Base-by-base conservation (phyloP, 78 protist genomes). In the Planoprotostelium fungivorum region DNA sequence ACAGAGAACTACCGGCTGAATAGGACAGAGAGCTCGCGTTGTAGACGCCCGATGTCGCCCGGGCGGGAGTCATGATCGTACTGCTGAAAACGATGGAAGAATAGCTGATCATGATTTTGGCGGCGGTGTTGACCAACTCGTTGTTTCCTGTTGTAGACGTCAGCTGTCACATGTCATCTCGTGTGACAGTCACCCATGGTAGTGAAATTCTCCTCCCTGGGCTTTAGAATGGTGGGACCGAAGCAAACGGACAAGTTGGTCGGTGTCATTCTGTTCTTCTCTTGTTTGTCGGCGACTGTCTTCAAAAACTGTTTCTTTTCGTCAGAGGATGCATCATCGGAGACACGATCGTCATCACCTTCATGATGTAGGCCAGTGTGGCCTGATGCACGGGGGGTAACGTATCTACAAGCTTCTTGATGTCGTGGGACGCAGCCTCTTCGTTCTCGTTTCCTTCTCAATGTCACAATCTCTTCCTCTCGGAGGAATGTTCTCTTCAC, bases 171-270 rank as follows among this genome's bases (percentile, higher is more conserved):
- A 51, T 51, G 5, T 16, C 31, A 16, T 51, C 73, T 25, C 73
- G 73, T 51, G 73, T 25, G 5, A 16, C 5, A 51, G 31, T 5
- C 16, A 51, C 73, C 73, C 94, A 92, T 92, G 5, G 94, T 63
- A 31, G 88, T 91, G 23, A 93, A 73, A 10, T 88, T 88, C 37
- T 93, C 95, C 83, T 93, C 95, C 84, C 88, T 88, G 34, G 92
- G 90, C 86, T 91, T 85, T 0, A 93, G 35, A 34, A 93, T 36
- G 29, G 95, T 89, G 63, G 95, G 95, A 63, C 92, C 89, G 38
- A 93, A 93, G 34, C 88, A 91, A 89, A 93, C 89, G 28, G 92
- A 91, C 1, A 93, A 73, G 86, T 93, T 93, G 1, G 91, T 86
- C 83, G 88, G 38, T 1, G 92, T 93, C 95, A 93, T 93, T 86